Conservation (phyloP, 345 rosid species). For the Hypericum androsaemum region DNA sequence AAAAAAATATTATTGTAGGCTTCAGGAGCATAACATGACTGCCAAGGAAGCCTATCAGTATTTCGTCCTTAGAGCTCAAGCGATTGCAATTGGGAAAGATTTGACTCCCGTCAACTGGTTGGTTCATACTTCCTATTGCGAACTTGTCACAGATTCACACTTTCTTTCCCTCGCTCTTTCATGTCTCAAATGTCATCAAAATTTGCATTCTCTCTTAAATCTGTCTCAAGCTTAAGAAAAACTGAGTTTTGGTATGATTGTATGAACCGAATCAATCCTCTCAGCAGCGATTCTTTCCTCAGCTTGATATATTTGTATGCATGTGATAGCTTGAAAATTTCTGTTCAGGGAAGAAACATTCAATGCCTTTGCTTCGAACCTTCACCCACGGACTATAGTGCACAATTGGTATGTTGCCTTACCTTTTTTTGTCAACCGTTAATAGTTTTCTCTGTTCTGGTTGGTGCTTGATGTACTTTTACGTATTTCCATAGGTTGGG, state of each 20-base stretch:
- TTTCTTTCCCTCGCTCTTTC: too few species aligned
- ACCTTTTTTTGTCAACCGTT: too few species aligned
- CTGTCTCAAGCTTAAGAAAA: too few species aligned
- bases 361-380: constrained; percentile 49
- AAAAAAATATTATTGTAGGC: constrained; percentile 45
- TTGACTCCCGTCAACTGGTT: too few species aligned
- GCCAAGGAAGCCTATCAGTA: constrained; percentile 61
- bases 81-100: constrained; percentile 1
- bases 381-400: constrained; percentile 71
- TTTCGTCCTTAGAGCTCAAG: constrained; percentile 76
- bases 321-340: constrained; percentile 10
- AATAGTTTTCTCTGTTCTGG: not conserved
- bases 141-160: too few species aligned
- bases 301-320: too few species aligned
- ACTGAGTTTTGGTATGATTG: too few species aligned
- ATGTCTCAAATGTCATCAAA: too few species aligned
- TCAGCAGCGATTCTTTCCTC: too few species aligned
- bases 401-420: constrained; percentile 65
- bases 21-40: constrained; percentile 48
- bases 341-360: constrained; percentile 79
- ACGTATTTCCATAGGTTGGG: constrained; percentile 48
- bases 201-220: too few species aligned
- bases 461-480: not conserved
- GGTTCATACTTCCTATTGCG: too few species aligned
- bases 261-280: too few species aligned